Evolutionary conservation across 768 basidiomycete species (phyloP).

Genomic region (Mycena maculata): DNA sequence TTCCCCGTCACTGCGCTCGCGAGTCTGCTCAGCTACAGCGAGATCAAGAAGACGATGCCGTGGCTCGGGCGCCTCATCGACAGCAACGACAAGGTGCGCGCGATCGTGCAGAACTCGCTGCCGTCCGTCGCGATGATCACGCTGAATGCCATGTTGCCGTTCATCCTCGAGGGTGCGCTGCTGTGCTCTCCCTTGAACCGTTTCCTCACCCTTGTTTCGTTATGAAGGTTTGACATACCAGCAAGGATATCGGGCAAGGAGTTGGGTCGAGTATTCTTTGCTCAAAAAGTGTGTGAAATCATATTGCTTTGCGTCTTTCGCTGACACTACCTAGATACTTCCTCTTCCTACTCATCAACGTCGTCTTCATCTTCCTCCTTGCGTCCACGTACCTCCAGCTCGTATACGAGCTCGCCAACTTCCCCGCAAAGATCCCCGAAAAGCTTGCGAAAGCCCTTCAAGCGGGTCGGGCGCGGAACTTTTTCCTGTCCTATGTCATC

Average conservation of each 20-base stretch:
- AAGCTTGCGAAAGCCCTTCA: slow-evolving; percentile 89
- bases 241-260: slow-evolving; percentile 91
- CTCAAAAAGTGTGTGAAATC: slow-evolving; percentile 81
- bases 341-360: slow-evolving; percentile 90
- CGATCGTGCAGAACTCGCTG: slow-evolving; percentile 93
- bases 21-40: slow-evolving; percentile 88
- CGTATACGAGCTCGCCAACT: slow-evolving; percentile 90
- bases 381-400: slow-evolving; percentile 94
- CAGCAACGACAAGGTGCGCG: slow-evolving; percentile 79
- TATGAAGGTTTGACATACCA: slow-evolving; percentile 86
- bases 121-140: slow-evolving; percentile 92
- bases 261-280: slow-evolving; percentile 93
- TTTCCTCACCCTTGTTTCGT: slow-evolving; percentile 13
- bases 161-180: slow-evolving; percentile 82
- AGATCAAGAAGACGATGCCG: slow-evolving; percentile 91
- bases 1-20: slow-evolving; percentile 92
- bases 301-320: neutral
- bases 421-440: slow-evolving; percentile 93
- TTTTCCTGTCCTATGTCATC: slow-evolving; percentile 87
- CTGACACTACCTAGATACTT: slow-evolving; percentile 75
- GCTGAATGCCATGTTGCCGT: slow-evolving; percentile 90
- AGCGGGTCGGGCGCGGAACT: slow-evolving; percentile 82
- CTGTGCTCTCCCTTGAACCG: slow-evolving; percentile 4
- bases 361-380: slow-evolving; percentile 93
- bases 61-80: slow-evolving; percentile 91